Base-by-base conservation (phyloP, 306 rosid genomes). In the Mimosa bimucronata region DNA sequence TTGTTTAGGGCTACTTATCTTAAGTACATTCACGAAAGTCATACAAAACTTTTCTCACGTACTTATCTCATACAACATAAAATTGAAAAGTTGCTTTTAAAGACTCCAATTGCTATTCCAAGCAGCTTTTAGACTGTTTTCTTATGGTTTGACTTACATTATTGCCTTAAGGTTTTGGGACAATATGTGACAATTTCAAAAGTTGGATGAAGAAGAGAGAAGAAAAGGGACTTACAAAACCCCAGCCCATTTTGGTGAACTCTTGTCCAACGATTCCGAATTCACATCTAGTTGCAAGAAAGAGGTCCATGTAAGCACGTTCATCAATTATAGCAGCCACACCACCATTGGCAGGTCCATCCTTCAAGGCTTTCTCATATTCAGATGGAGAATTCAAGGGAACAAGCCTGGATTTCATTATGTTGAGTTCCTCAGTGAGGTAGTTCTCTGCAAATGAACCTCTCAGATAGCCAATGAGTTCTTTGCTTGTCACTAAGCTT, bases 211-310 rank as follows among this genome's bases (percentile, higher is more conserved):
- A n/a, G n/a, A n/a, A n/a, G 64, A 9, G 6, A 23, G 31, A 58
- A 58, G 31, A n/a, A 58, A 2, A 73, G 53, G 50, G 40, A 87
- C 97, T 91, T 87, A 93, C 97, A 88, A 89, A 92, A 68, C 97
- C 97, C 97, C 97, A 93, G 4, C 97, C 94, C 40, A 86, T 88
- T 87, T 87, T 93, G 84, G 97, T 93, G 90, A 93, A 93, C 83
- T 93, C 92, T 85, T 87, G 94, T 75, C 97, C 97, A 37, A 91
- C 89, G 71, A 93, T 83, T 57, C 97, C 88, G 77, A 79, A 93
- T 38, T 93, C 89, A 40, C 97, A 93, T 42, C 85, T 82, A 18
- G 86, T 83, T 34, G 94, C 75, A 25, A 93, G 88, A 88, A 93
- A 93, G 46, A 91, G 85, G 86, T 93, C 97, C 57, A 90, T 83